A percentile compares a stretch with the other conserved stretches of the same genome.
These are phyloP conservation scores for Thuidium tamariscinum DNA, from an alignment of 225 moss, liverwort and hornwort species.

Conservation along the genomic window DNA sequence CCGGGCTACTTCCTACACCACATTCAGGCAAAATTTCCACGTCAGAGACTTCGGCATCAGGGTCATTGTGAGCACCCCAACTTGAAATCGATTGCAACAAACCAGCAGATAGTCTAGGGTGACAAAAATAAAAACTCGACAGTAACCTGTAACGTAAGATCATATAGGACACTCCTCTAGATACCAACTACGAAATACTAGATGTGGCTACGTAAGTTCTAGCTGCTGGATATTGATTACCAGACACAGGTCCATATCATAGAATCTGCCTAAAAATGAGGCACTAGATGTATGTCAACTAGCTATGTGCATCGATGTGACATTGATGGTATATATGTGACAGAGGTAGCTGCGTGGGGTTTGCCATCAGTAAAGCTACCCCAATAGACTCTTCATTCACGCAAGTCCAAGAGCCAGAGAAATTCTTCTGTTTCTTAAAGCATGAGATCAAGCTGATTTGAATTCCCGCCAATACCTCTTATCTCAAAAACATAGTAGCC, in stretches of 20 bases:
- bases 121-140: no score
- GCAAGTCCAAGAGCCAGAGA: neutral
- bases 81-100: no score
- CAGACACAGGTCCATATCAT: neutral
- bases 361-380: neutral
- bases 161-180: no score
- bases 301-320: neutral
- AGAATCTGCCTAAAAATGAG: neutral
- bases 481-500: neutral
- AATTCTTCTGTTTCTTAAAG: neutral
- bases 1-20: conserved; percentile 43
- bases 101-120: neutral
- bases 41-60: neutral
- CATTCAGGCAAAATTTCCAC: neutral
- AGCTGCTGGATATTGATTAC: neutral
- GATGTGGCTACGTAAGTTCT: neutral
- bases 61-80: no score
- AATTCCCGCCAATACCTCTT: neutral
- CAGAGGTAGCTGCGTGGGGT: no score
- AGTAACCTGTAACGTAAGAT: no score
- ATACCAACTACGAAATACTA: neutral
- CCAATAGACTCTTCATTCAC: neutral
- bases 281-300: neutral
- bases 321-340: neutral
- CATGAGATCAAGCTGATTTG: neutral